Evolutionary conservation across 345 rosid species (phyloP), one percentile per base, ranked within the genome.

Genomic region (Corchorus capsularis): DNA sequence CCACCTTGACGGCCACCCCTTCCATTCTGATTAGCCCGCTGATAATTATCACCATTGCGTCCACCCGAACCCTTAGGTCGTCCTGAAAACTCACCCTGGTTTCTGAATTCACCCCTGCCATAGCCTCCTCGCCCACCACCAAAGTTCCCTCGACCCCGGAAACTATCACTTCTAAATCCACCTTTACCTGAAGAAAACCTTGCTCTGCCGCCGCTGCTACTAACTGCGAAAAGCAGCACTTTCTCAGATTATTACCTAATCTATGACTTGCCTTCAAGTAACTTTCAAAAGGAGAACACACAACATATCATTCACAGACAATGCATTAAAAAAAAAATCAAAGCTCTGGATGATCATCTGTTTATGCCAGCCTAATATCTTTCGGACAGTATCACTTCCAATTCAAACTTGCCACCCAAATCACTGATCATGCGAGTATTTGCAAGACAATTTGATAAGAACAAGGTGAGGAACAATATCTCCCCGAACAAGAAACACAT

Each of bases 41-140:
- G 91, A 61, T 86, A 83, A 69, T 87, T 87, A 77, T 89, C 97
- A 14, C 79, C 89, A 52, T 74, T 75, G 27, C 89, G 84, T 19
- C 88, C 90, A 66, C 80, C 78, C 34, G 86, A 78, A 76, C 92
- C 92, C 85, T 81, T 91, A 10, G 90, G 87, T 79, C 94, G 84
- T 69, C 86, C 91, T 3, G 91, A 82, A 78, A 79, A 90, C 64
- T 89, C 94, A 20, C 90, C 92, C 75, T 85, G 93, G 81, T 72
- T 80, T 84, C 92, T 90, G 81, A 80, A 90, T 78, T 90, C 94
- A 50, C 61, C 83, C 82, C 91, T 85, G 63, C 86, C 86, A 73
- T 75, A 53, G n/a, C 73, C 74, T 55, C 93, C 89, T 39, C 89
- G 71, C 55, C 91, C 86, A 65, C 81, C 82, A 54, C 83, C 76